Evolutionary conservation across 1,284 basidiomycete species (phyloP).

Genomic region (Cutaneotrichosporon dermatis): DNA sequence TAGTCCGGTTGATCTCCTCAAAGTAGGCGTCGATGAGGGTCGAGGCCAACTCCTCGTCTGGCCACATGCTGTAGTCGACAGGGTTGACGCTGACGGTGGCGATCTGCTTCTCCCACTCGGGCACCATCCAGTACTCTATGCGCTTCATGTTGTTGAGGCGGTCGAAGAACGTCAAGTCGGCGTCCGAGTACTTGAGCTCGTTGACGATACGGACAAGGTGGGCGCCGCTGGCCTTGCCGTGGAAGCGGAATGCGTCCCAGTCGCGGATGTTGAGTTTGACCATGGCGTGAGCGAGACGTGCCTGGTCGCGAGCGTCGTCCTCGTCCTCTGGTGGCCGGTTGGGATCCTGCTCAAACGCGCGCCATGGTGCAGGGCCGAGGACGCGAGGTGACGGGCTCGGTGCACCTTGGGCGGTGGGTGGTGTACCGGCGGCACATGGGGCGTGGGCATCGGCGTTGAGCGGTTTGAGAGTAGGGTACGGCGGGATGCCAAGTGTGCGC

Average conservation of each 20-base stretch:
- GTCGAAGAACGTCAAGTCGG: constrained; percentile 27
- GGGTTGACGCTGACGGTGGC: constrained; percentile 36
- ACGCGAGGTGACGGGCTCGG: constrained; percentile 25
- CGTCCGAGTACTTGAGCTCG: constrained; percentile 56
- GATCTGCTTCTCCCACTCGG: constrained; percentile 48
- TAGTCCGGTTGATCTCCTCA: constrained; percentile 56
- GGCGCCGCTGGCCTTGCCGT: constrained; percentile 66
- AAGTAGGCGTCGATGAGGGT: constrained; percentile 69
- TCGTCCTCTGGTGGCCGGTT: constrained; percentile 28
- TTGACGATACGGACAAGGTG: constrained; percentile 63
- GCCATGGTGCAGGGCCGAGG: constrained; percentile 36
- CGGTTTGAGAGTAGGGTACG: constrained; percentile 36
- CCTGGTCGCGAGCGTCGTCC: constrained; percentile 21
- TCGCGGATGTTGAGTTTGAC: constrained; percentile 36
- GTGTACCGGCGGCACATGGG: constrained; percentile 2
- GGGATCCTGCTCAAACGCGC: constrained; percentile 33
- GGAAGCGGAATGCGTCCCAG: constrained; percentile 55
- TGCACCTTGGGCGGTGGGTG: constrained; percentile 20
- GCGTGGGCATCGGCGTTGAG: constrained; percentile 2
- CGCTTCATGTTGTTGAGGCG: constrained; percentile 33
- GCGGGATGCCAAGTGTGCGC: constrained; percentile 33
- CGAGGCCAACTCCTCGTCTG: constrained; percentile 56
- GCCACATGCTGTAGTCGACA: constrained; percentile 44
- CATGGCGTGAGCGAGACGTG: constrained; percentile 30
- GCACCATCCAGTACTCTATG: constrained; percentile 44